Base-by-base conservation (phyloP, 2,329 filamentous ascomycete genomes). In the Colletotrichum echinochloae region DNA sequence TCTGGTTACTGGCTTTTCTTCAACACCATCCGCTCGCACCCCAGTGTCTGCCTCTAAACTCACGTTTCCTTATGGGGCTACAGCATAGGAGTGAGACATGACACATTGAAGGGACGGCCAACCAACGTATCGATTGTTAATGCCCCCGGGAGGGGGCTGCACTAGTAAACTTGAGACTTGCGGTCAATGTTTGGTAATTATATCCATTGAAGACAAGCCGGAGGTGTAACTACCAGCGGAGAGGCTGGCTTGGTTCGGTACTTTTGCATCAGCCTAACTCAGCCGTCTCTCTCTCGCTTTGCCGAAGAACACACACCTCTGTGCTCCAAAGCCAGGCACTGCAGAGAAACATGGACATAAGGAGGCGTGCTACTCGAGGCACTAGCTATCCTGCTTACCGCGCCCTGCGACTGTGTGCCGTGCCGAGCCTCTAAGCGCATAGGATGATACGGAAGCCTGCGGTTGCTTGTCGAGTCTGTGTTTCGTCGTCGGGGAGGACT, bases 1-100 rank as follows among this genome's bases (percentile, higher is more conserved):
- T 70, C 64, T 70, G 67, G 67, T 70, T 60, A n/a, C 44, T 35
- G 57, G 57, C 12, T 49, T 60, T 60, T 70, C 67, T 70, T 67
- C 56, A 70, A 67, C 37, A 54, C 39, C 23, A 28, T 35, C 51
- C 14, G 23, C 39, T 39, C 56, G n/a, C 49, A 44, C 52, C 49
- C 56, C 28, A 49, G 20, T 44, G 11, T 37, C 46, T 39, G 28
- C 35, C 41, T 54, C 26, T 48, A 16, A 28, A 44, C 39, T 46
- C 26, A 18, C 49, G 56, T 39, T 56, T 14, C 46, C 35, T 49
- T 48, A 23, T 23, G n/a, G 30, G 14, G 33, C 49, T 6, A 23
- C 46, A 56, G 30, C 55, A 37, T 55, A n/a, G 20, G 30, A 44
- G 51, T 66, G 57, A 66, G 67, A 70, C 60, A 63, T 28, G 35